phyloP scores from a whole-genome alignment of 2,329 filamentous ascomycete species.

The Septoria petroselini region DNA sequence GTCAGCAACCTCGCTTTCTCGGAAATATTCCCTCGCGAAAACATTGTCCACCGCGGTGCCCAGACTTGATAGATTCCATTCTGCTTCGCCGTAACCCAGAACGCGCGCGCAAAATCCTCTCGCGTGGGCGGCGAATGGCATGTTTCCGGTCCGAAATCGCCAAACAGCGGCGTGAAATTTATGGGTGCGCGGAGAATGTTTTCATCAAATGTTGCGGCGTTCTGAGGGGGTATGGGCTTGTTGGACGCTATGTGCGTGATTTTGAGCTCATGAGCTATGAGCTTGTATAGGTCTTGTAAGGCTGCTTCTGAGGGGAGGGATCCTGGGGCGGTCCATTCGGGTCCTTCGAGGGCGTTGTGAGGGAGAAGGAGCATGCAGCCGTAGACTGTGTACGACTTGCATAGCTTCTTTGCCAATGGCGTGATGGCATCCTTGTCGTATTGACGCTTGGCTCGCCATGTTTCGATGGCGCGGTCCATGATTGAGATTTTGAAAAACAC shows the following conservation, averaged over 20 bases:
- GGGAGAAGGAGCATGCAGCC: constrained; percentile 57
- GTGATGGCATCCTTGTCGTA: background rate
- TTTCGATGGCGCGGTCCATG: constrained; percentile 24
- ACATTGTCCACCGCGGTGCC: constrained; percentile 92
- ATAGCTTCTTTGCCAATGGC: constrained; percentile 19
- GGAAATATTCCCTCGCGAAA: constrained; percentile 82
- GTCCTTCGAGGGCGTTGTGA: constrained; percentile 43
- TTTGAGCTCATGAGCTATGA: constrained; percentile 44
- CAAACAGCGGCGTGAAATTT: constrained; percentile 66
- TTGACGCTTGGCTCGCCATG: constrained; percentile 16
- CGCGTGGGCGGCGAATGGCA: constrained; percentile 28
- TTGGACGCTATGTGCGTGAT: constrained; percentile 59
- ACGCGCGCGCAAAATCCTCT: constrained; percentile 61
- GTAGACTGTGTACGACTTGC: constrained; percentile 54
- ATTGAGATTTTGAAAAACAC: background rate
- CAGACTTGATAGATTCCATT: constrained; percentile 75
- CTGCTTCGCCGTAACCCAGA: constrained; percentile 78
- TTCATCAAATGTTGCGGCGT: background rate
- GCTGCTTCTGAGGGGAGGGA: constrained; percentile 32
- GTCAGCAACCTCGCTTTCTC: constrained; percentile 76
- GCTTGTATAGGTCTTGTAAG: constrained; percentile 42
- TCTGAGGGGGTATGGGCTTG: constrained; percentile 50
- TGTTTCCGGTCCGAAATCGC: constrained; percentile 65
- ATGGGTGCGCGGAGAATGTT: constrained; percentile 74
- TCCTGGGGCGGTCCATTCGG: constrained; percentile 39